A percentile compares a stretch with the other conserved stretches of the same genome.
These are phyloP conservation scores for Sutorius australiensis DNA, from an alignment of 768 basidiomycete species.

Conservation along the genomic window DNA sequence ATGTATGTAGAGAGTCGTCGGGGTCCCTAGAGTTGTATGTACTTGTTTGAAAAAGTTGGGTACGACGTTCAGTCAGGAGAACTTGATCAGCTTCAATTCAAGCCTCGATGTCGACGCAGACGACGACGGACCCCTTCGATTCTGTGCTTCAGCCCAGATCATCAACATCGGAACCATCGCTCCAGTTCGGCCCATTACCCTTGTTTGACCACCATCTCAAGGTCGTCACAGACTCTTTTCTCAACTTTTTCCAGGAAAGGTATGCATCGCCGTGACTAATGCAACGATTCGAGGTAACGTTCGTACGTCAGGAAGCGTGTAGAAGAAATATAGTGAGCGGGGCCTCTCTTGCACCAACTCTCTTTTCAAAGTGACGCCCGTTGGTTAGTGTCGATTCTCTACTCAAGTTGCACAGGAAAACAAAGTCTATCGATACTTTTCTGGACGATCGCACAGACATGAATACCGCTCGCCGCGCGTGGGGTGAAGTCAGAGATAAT, in stretches of 20 bases:
- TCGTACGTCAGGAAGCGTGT: slow-evolving; percentile 59
- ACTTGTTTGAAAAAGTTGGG: slow-evolving; percentile 21
- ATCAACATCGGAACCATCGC: slow-evolving; percentile 27
- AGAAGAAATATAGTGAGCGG: slow-evolving; percentile 77
- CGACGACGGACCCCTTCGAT: slow-evolving; percentile 25
- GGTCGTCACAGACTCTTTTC: slow-evolving; percentile 66
- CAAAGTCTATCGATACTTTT: slow-evolving; percentile 62
- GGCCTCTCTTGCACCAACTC: background rate
- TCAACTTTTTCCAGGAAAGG: slow-evolving; percentile 86
- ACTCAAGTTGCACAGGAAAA: slow-evolving; percentile 65
- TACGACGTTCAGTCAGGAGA: background rate
- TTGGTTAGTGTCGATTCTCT: slow-evolving; percentile 66
- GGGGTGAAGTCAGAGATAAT: slow-evolving; percentile 83
- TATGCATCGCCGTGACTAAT: slow-evolving; percentile 30
- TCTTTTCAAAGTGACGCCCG: slow-evolving; percentile 1
- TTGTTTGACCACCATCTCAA: slow-evolving; percentile 72
- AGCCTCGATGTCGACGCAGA: slow-evolving; percentile 10
- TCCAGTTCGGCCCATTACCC: slow-evolving; percentile 52
- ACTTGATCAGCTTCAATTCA: slow-evolving; percentile 11
- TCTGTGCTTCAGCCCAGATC: slow-evolving; percentile 15
- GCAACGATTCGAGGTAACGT: slow-evolving; percentile 19
- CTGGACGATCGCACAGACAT: slow-evolving; percentile 70
- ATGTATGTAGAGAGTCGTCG: background rate
- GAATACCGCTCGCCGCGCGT: slow-evolving; percentile 65
- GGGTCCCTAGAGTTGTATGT: slow-evolving; percentile 18